Evolutionary conservation across 495 filamentous ascomycete species (phyloP).

Genomic region (Hypomontagnella submonticulosa): DNA sequence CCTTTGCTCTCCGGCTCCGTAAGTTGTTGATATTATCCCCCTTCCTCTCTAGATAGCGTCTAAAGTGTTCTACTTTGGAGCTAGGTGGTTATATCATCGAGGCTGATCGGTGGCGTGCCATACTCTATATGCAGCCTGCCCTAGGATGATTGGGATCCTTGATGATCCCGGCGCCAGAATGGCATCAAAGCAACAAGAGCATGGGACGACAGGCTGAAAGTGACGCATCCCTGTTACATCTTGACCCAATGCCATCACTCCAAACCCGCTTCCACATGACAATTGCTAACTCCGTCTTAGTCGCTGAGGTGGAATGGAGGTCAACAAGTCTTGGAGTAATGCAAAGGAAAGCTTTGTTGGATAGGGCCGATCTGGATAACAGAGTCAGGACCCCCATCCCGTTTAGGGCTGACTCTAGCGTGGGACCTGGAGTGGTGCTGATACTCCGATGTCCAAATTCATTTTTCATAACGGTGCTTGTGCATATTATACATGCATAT

Average conservation of each 20-base stretch:
- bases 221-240: slow-evolving; percentile 32
- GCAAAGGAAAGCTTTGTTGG: slow-evolving; percentile 25
- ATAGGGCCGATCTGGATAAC: slow-evolving; percentile 24
- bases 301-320: slow-evolving; percentile 19
- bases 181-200: slow-evolving; percentile 38
- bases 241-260: slow-evolving; percentile 34
- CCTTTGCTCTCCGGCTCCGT: slow-evolving; percentile 29
- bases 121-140: slow-evolving; percentile 40
- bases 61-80: slow-evolving; percentile 18
- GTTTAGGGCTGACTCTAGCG: slow-evolving; percentile 34
- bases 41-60: slow-evolving; percentile 40
- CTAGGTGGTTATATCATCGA: slow-evolving; percentile 14
- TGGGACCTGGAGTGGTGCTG: neutral
- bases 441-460: neutral
- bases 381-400: slow-evolving; percentile 8
- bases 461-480: neutral
- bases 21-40: slow-evolving; percentile 30
- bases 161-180: slow-evolving; percentile 44
- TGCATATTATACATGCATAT: neutral
- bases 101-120: slow-evolving; percentile 32
- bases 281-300: slow-evolving; percentile 24
- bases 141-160: slow-evolving; percentile 25
- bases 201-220: slow-evolving; percentile 43
- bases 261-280: slow-evolving; percentile 2
- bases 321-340: slow-evolving; percentile 13